A percentile compares a stretch with the other conserved stretches of the same genome.
Conservation (phyloP, 1,284 basidiomycete genomes). For the Irpex sp. region DNA sequence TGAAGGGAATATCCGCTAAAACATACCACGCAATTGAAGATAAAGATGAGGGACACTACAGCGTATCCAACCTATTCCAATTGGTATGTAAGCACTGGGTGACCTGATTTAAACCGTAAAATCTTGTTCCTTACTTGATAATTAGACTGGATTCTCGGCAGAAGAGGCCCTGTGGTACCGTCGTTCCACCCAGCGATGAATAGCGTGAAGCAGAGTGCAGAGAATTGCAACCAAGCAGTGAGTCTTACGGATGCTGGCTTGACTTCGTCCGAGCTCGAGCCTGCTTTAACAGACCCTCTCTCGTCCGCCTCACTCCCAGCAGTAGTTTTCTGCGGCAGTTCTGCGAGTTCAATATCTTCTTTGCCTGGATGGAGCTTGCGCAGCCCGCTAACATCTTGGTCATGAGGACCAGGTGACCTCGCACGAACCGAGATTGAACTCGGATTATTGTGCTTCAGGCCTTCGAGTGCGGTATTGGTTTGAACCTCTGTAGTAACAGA, state of each 20-base stretch:
- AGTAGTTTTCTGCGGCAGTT: background rate
- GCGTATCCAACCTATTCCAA: slow-evolving; percentile 32
- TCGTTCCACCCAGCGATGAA: slow-evolving; percentile 59
- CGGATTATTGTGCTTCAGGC: background rate
- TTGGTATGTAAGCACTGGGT: background rate
- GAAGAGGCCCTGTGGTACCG: slow-evolving; percentile 51
- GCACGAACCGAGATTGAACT: slow-evolving; percentile 6
- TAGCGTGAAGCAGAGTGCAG: slow-evolving; percentile 34
- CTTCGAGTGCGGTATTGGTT: background rate
- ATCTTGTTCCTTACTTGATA: slow-evolving; percentile 33
- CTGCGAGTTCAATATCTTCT: slow-evolving; percentile 5
- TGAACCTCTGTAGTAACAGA: background rate
- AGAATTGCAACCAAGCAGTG: slow-evolving; percentile 30
- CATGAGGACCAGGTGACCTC: slow-evolving; percentile 7
- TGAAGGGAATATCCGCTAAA: background rate
- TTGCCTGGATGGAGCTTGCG: slow-evolving; percentile 1
- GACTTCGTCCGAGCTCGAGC: background rate
- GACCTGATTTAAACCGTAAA: background rate
- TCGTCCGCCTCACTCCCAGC: background rate
- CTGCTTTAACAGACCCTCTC: background rate
- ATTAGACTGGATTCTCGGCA: slow-evolving; percentile 49
- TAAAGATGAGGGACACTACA: slow-evolving; percentile 51
- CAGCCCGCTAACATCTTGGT: background rate
- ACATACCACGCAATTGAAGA: slow-evolving; percentile 45
- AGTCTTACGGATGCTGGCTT: background rate